Percentiles rank a stretch among this genome's conserved stretches.
Conservation (phyloP, 805 yeast species). For the Metschnikowia gelsemii region DNA sequence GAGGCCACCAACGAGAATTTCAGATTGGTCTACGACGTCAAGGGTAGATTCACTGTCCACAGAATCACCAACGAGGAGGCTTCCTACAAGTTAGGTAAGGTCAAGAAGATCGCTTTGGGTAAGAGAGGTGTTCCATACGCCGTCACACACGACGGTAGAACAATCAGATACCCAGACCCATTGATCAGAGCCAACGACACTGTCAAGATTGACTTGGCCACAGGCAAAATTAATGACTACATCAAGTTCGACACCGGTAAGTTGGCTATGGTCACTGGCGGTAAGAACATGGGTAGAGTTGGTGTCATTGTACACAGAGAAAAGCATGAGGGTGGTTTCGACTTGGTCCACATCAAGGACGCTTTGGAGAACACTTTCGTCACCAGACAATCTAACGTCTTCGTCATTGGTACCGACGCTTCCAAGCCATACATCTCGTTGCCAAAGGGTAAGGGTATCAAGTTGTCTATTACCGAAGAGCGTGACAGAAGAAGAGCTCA, state of each 20-base stretch:
- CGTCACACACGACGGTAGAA: slow-evolving; percentile 99
- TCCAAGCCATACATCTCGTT: slow-evolving; percentile 90
- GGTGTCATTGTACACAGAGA: slow-evolving; percentile 96
- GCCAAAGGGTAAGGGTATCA: slow-evolving; percentile 99
- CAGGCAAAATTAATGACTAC: slow-evolving; percentile 90
- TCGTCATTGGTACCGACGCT: slow-evolving; percentile 87
- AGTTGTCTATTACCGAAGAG: slow-evolving; percentile 93
- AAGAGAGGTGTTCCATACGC: slow-evolving; percentile 98
- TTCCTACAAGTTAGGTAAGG: slow-evolving; percentile 96
- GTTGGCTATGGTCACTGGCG: slow-evolving; percentile 92
- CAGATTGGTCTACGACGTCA: slow-evolving; percentile 97
- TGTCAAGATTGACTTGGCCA: slow-evolving; percentile 92
- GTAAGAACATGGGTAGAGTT: slow-evolving; percentile 97
- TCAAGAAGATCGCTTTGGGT: slow-evolving; percentile 96
- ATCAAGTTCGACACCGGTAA: slow-evolving; percentile 89
- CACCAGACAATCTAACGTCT: slow-evolving; percentile 90
- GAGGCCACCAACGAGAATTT: slow-evolving; percentile 99
- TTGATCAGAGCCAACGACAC: slow-evolving; percentile 95
- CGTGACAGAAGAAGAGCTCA: slow-evolving; percentile 97
- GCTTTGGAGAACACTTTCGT: slow-evolving; percentile 92
- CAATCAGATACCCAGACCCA: slow-evolving; percentile 99
- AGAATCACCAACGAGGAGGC: slow-evolving; percentile 99
- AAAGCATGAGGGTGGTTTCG: slow-evolving; percentile 98
- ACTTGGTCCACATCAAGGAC: slow-evolving; percentile 95
- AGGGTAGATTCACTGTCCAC: slow-evolving; percentile 99